Evolutionary conservation across 2,329 filamentous ascomycete genomes (phyloP).

Genomic region (Botrytis hyacinthi): DNA sequence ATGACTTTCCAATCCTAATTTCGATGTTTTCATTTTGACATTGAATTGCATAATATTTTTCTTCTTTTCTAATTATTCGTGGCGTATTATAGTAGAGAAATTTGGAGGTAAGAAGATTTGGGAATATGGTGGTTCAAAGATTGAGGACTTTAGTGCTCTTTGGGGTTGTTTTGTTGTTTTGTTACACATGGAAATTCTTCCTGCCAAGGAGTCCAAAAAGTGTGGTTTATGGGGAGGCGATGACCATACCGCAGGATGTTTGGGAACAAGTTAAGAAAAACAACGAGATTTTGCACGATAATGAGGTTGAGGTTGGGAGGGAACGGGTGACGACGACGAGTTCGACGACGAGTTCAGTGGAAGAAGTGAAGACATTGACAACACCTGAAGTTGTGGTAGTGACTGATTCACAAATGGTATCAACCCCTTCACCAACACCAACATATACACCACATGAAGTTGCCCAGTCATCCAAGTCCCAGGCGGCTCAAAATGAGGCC

Average conservation of each 20-base stretch:
- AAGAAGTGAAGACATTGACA: not conserved
- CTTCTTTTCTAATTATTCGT: not conserved
- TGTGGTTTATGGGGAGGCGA: not conserved
- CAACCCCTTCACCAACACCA: not conserved
- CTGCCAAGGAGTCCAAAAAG: not conserved
- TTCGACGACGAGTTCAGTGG: not conserved
- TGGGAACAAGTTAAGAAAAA: not conserved
- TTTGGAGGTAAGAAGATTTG: not conserved
- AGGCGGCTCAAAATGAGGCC: not conserved
- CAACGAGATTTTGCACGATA: not conserved
- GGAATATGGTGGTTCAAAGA: not conserved
- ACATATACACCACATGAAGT: not conserved
- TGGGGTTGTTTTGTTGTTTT: not conserved
- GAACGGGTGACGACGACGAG: not conserved
- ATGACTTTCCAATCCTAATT: not conserved
- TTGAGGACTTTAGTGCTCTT: not conserved
- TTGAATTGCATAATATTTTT: not conserved
- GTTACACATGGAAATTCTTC: slow-evolving; percentile 6
- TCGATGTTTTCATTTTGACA: not conserved
- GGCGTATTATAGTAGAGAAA: not conserved
- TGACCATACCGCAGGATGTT: not conserved
- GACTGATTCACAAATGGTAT: not conserved
- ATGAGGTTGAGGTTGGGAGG: not conserved
- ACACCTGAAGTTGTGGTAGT: no score
- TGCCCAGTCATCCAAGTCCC: not conserved